A percentile compares a stretch with the other conserved stretches of the same genome.
These are phyloP conservation scores for Sanghuangporus sanghuang DNA, from an alignment of 1,284 basidiomycete species.

Conservation along the genomic window DNA sequence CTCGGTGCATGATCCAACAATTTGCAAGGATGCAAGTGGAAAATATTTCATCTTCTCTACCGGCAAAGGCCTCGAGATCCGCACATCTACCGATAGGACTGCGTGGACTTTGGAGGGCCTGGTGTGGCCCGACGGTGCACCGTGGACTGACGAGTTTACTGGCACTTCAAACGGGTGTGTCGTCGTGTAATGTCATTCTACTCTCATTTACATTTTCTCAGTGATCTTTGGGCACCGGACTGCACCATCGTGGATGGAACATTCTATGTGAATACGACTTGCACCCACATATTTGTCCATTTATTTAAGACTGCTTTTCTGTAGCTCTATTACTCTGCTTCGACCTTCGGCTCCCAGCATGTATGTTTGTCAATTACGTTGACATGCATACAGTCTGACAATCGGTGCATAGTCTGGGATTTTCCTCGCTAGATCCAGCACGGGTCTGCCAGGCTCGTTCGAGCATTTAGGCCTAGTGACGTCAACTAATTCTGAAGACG, in stretches of 20 bases:
- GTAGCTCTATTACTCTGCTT: conserved; percentile 29
- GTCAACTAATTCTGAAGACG: conserved; percentile 34
- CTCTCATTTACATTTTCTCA: conserved; percentile 18
- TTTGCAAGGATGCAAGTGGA: conserved; percentile 47
- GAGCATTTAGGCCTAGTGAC: conserved; percentile 45
- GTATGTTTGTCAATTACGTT: background rate
- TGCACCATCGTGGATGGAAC: conserved; percentile 40
- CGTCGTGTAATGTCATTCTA: background rate
- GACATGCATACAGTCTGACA: background rate
- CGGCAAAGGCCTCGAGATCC: conserved; percentile 44
- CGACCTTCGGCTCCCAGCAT: conserved; percentile 24
- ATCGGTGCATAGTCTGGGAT: conserved; percentile 19
- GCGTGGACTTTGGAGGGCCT: conserved; percentile 43
- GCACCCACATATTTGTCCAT: background rate
- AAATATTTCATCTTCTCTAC: conserved; percentile 50
- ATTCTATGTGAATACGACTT: conserved; percentile 36
- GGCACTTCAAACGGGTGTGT: conserved; percentile 41
- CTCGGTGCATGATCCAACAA: conserved; percentile 41
- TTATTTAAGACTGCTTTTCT: background rate
- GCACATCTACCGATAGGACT: conserved; percentile 45
- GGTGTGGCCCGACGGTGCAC: conserved; percentile 46
- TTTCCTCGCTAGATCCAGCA: conserved; percentile 27
- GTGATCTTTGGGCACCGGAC: conserved; percentile 48
- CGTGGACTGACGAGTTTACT: conserved; percentile 48
- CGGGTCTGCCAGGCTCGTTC: conserved; percentile 35